A percentile compares a stretch with the other conserved stretches of the same genome.
phyloP scores from a whole-genome alignment of 2,329 filamentous ascomycete species.

The Westerdykella ornata region DNA sequence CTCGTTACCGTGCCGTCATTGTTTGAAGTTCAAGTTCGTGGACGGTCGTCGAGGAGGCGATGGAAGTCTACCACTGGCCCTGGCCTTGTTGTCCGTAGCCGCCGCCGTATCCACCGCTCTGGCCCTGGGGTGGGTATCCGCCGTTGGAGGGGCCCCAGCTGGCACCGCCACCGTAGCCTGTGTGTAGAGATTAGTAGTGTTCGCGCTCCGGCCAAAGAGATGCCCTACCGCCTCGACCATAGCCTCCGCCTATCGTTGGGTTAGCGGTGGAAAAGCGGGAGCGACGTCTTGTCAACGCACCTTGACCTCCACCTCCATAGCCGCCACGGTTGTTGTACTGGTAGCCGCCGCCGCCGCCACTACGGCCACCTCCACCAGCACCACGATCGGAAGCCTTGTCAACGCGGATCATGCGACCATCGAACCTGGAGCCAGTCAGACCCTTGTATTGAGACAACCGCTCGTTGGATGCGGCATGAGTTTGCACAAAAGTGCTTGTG shows the following conservation, averaged over 20 bases:
- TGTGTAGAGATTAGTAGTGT: conserved; percentile 4
- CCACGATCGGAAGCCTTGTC: conserved; percentile 84
- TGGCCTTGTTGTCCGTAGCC: conserved; percentile 23
- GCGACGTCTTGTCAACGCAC: conserved; percentile 7
- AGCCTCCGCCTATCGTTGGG: conserved; percentile 9
- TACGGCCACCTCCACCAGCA: conserved; percentile 45
- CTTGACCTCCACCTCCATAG: conserved; percentile 18
- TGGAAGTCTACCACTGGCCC: conserved; percentile 27
- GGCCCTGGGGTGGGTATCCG: conserved; percentile 24
- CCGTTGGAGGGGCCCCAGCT: conserved; percentile 26
- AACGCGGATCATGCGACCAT: conserved; percentile 88
- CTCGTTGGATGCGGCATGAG: neutral
- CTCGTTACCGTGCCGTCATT: no score
- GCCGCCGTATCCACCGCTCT: conserved; percentile 13
- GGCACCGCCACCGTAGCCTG: conserved; percentile 20
- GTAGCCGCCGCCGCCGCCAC: conserved; percentile 25
- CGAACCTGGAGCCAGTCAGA: conserved; percentile 58
- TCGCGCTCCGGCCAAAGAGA: neutral
- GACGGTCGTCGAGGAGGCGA: neutral
- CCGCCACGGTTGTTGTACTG: conserved; percentile 7
- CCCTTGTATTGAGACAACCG: neutral
- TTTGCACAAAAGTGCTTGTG: no score
- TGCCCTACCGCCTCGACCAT: conserved; percentile 13
- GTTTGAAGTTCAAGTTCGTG: neutral
- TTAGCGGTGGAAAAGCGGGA: conserved; percentile 6